These are phyloP conservation scores for Solanum sejunctum DNA, from an alignment of 257 asterid species.

Conservation along the genomic window DNA sequence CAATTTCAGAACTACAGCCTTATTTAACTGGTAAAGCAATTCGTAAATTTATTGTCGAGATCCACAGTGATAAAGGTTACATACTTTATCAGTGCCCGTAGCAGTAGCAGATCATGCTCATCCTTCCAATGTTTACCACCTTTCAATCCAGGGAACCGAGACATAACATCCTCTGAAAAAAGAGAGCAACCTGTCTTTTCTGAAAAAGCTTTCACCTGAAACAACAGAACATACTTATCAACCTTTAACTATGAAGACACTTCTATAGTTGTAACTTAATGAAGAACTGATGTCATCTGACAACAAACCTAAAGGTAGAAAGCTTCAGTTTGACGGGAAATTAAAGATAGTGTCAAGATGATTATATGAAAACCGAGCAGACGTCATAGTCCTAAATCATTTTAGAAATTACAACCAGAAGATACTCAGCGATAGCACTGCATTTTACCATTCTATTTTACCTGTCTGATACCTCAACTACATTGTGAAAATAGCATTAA, in stretches of 20 bases:
- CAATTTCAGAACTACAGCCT: not conserved
- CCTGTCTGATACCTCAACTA: not conserved
- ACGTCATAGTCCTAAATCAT: not conserved
- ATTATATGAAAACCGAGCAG: not conserved
- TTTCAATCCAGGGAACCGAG: constrained; percentile 67
- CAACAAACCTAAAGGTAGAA: not conserved
- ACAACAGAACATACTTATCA: constrained; percentile 12
- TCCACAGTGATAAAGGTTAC: not conserved
- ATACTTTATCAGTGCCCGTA: constrained; percentile 81
- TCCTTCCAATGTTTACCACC: constrained; percentile 88
- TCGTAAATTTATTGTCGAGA: not conserved
- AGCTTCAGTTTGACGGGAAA: not conserved
- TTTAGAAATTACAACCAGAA: not conserved
- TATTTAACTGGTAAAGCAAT: not conserved
- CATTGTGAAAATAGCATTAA: not conserved
- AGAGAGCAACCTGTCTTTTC: constrained; percentile 33
- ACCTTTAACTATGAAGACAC: not conserved
- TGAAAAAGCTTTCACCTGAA: constrained; percentile 52
- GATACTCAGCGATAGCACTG: not conserved
- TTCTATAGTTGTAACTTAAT: not conserved
- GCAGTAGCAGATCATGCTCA: constrained; percentile 62
- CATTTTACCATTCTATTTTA: not conserved
- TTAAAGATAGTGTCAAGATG: not conserved
- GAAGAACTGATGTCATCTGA: not conserved
- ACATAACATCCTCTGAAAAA: constrained; percentile 54